Base-by-base conservation (phyloP, 2,329 filamentous ascomycete species). In the Cryphonectria japonica region DNA sequence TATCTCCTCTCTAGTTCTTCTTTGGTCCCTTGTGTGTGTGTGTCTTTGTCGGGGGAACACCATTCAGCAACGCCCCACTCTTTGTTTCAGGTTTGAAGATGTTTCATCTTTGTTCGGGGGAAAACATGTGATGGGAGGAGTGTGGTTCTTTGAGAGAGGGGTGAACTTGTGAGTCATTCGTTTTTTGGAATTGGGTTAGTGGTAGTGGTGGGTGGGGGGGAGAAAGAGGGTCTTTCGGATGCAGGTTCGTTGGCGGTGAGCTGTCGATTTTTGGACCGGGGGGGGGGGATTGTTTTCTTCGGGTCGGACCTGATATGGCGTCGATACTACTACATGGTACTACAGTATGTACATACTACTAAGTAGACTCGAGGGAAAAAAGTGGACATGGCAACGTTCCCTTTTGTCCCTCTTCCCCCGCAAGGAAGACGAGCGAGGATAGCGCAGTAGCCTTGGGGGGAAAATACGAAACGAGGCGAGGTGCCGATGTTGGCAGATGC, bases 181-280 rank as follows among this genome's bases (percentile, higher is more conserved):
- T 19, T 14, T 22, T 57, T 14, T 13, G 16, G 63, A 3, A 19
- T 26, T 32, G 3, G 19, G 26, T n/a, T 19, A 37, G 32, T 66
- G 2, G 14, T 32, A n/a, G 46, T 46, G 50, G 52, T 3, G 22
- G 46, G 26, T 26, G 26, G 50, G 46, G 64, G 1, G 22, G 14
- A 11, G 22, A 0, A 34, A 9, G 37, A 4, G 19, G 50, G 37
- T 66, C 19, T 66, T 34, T 11, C 26, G 37, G 65, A 67, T 67
- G 65, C 52, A 67, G 65, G 37, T 41, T 57, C 34, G 65, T 26
- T 67, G 65, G 65, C 65, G 52, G 66, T 67, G 66, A 67, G 66
- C 39, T 60, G 66, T 62, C 43, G 16, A 22, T 11, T 62, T 2
- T 22, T 41, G 50, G 39, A 32, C 41, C 14, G 39, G 19, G 41